phyloP scores from a whole-genome alignment of 768 basidiomycete genomes.

The Chalciporus sphaerocephalus region DNA sequence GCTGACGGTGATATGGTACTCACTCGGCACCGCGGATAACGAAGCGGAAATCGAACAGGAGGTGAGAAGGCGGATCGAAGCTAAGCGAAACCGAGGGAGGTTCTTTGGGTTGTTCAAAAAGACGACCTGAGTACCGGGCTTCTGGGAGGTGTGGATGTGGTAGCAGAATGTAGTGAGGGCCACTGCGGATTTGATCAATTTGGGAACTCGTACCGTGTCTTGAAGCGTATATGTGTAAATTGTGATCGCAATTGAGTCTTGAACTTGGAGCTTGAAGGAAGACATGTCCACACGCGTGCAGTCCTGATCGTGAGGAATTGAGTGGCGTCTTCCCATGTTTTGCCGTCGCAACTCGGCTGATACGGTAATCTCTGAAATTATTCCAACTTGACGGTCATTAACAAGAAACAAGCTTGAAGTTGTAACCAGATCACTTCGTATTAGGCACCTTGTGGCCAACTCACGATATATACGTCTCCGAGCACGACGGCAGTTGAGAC shows the following conservation, averaged over 20 bases:
- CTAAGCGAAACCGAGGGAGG: slow-evolving; percentile 49
- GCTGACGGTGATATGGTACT: slow-evolving; percentile 81
- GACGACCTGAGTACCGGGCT: slow-evolving; percentile 1
- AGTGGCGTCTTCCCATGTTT: too few species aligned
- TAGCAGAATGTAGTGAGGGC: background rate
- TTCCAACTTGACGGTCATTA: too few species aligned
- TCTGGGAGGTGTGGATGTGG: background rate
- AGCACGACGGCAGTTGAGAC: too few species aligned
- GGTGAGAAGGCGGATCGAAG: slow-evolving; percentile 49
- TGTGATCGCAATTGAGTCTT: too few species aligned
- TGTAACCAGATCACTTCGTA: too few species aligned
- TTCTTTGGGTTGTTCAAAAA: slow-evolving; percentile 39
- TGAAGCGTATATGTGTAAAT: background rate
- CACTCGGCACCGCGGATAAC: slow-evolving; percentile 63
- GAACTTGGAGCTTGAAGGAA: background rate
- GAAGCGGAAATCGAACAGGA: slow-evolving; percentile 82
- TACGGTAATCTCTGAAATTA: too few species aligned
- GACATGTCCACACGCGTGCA: background rate
- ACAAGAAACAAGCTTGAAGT: too few species aligned
- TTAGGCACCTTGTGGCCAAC: too few species aligned
- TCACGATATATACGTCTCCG: too few species aligned
- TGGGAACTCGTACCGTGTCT: too few species aligned
- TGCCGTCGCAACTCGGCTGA: too few species aligned
- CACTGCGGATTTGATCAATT: background rate
- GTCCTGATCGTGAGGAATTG: background rate